Evolutionary conservation across 371 early-diverging fungal species (phyloP), one percentile per base, ranked within the genome.

Genomic region (Paraphysoderma sedebokerense): DNA sequence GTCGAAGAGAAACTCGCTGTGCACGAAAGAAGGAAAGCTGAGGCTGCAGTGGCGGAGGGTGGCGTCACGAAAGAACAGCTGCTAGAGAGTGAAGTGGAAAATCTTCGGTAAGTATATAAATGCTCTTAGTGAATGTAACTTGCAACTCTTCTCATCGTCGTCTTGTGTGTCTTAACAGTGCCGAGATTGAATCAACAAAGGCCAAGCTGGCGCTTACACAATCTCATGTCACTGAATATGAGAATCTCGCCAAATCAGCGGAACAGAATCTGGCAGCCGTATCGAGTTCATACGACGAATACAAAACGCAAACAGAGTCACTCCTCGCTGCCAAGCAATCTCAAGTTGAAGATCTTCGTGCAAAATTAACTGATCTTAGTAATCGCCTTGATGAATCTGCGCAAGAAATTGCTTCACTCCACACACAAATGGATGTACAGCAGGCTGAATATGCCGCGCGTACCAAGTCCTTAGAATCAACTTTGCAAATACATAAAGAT

Each of bases 1-100:
- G 54, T 57, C 30, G 60, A 62, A 53, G 62, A 62, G 9, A 55
- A 59, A 34, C 34, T 62, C 28, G 51, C 55, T 3, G 50, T 57
- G 26, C 59, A 58, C 36, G 56, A 58, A 24, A 50, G 44, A 15
- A 58, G 50, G 39, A 48, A 51, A 3, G 28, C 55, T 9, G 59
- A 56, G 13, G 17, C 19, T 2, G 38, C 32, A 13, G 23, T 57
- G 2, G 47, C 54, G 5, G 38, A 58, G 1, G 38, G 49, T 5
- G 57, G 51, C 31, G 44, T 54, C 12, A 54, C 55, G 0, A 53
- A 42, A 23, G 62, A 61, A 28, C 55, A 59, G 50, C 57, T 54
- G 38, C 46, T 58, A 24, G 50, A 54, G 12, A 54, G 54, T 4
- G 56, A 54, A 20, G 48, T 61, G 30, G 32, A 45, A 17, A 56